Percentiles rank a stretch among this genome's conserved stretches.
Conservation (phyloP, 2,329 filamentous ascomycete genomes). For the Emergomyces pasteurianus region DNA sequence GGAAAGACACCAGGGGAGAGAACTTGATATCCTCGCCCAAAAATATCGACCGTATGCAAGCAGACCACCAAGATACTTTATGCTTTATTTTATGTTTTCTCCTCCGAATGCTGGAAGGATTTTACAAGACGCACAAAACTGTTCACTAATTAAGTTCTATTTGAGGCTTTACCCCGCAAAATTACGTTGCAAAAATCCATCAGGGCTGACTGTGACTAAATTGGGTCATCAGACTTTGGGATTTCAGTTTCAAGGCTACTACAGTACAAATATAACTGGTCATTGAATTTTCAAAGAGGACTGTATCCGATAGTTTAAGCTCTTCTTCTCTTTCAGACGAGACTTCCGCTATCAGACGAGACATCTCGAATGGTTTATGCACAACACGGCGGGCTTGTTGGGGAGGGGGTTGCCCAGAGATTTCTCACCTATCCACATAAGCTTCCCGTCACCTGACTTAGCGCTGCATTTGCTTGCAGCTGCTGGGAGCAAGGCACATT, state of each 20-base stretch:
- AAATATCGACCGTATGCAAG: no score
- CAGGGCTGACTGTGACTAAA: not conserved
- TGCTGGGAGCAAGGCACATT: not conserved
- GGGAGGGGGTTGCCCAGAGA: not conserved
- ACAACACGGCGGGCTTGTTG: not conserved
- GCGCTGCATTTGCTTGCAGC: not conserved
- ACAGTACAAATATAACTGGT: not conserved
- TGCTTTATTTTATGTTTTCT: not conserved
- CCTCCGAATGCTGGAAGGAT: not conserved
- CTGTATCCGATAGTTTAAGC: not conserved
- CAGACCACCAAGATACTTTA: not conserved
- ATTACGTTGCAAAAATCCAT: not conserved
- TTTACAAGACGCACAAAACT: not conserved
- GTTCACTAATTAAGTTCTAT: not conserved
- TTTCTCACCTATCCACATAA: not conserved
- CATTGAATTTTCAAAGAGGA: not conserved
- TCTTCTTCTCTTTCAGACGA: not conserved
- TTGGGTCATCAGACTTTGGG: not conserved
- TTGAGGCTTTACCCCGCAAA: not conserved
- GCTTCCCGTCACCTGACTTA: not conserved
- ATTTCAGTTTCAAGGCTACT: not conserved
- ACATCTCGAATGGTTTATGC: not conserved
- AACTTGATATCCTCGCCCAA: no score
- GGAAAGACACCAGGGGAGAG: no score
- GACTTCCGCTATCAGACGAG: not conserved